Evolutionary conservation across 345 rosid species (phyloP), one percentile per base, ranked within the genome.

Genomic region (Erodium maritimum): DNA sequence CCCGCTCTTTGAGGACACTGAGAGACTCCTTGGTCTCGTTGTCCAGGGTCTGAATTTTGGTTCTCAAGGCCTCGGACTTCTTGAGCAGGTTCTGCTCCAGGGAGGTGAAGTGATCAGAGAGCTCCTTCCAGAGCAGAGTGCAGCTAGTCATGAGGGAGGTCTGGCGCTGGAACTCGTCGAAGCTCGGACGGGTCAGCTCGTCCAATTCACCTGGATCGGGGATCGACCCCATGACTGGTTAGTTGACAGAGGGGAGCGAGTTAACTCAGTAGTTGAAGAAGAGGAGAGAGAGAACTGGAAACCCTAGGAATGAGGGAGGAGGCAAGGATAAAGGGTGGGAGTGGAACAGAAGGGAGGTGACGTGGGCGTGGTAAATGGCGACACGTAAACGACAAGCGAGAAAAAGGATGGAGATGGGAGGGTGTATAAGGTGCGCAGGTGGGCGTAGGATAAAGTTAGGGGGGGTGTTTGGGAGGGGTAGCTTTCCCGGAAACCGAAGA

Each of bases 81-180:
- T 77, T 83, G 73, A 77, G 72, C 52, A 93, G 73, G 50, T 87
- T 74, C 64, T 83, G 88, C 61, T 93, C 99, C 1, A 93, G 69
- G 10, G 94, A 76, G 34, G 87, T 80, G 77, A 93, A 87, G 79
- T 89, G 99, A 69, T 93, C 99, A 20, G 99, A 93, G 61, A 93
- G 97, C 69, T 93, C 99, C 61, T 87, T 82, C 99, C 99, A 93
- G 25, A 93, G 84, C 23, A 93, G 95, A 29, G 95, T 89, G 68
- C 99, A 93, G 85, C 91, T 84, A n/a, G 90, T 85, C 99, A 93
- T 93, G 64, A 93, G 69, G 18, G 99, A 89, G 24, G 95, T 68
- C 62, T 93, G 99, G 34, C 85, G 77, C 82, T 89, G 90, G 77
- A 93, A 93, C 71, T 93, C 97, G 57, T 89, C 99, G 77, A 93